Conservation (phyloP, 1,284 basidiomycete species). For the Cutaneotrichosporon cavernicola region DNA sequence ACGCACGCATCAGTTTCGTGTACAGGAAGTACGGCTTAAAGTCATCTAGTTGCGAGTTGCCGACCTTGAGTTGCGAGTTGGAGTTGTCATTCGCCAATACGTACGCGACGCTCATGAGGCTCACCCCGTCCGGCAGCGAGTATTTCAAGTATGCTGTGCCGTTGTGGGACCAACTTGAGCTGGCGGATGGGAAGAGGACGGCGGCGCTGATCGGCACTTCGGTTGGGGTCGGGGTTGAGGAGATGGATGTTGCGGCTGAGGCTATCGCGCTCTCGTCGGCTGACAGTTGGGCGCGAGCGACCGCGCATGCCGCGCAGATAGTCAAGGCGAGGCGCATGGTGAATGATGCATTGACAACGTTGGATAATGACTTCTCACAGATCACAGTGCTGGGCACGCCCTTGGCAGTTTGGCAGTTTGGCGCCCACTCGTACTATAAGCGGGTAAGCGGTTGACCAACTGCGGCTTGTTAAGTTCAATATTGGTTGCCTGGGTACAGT, state of each 20-base stretch:
- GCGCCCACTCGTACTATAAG: too few species aligned
- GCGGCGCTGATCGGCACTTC: neutral
- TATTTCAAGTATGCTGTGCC: conserved; percentile 7
- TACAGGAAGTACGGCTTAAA: conserved; percentile 1
- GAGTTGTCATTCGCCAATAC: neutral
- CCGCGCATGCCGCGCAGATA: neutral
- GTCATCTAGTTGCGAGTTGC: conserved; percentile 1
- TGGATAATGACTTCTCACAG: neutral
- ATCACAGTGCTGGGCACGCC: too few species aligned
- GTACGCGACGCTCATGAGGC: neutral
- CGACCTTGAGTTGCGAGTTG: neutral
- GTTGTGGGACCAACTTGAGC: conserved; percentile 1
- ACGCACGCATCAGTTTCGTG: conserved; percentile 4
- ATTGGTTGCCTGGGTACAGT: too few species aligned
- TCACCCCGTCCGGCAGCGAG: neutral
- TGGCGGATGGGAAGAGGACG: neutral
- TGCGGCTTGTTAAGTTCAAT: too few species aligned
- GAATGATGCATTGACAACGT: neutral
- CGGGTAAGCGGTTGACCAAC: too few species aligned
- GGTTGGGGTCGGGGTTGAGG: neutral
- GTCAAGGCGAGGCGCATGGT: neutral
- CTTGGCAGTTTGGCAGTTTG: too few species aligned
- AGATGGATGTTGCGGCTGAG: neutral
- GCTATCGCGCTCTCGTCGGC: neutral
- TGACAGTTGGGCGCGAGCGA: neutral